A percentile compares a stretch with the other conserved stretches of the same genome.
These are phyloP conservation scores for Suillus variegatus DNA, from an alignment of 768 basidiomycete species.

Conservation along the genomic window DNA sequence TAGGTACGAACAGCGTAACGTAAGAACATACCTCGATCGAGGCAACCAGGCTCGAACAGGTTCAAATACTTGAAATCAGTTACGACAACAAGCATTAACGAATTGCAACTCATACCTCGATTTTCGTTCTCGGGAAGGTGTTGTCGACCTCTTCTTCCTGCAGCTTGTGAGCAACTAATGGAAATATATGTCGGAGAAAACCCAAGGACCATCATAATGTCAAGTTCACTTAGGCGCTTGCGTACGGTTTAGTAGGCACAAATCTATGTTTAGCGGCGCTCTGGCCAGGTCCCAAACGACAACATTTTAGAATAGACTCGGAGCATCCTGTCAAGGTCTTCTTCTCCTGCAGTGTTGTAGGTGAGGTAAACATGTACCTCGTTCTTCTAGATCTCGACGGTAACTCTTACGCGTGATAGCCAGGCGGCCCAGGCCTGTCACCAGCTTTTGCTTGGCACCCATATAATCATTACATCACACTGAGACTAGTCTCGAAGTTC, in stretches of 20 bases:
- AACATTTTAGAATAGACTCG: too few species aligned
- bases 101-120: background rate
- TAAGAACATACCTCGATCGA: background rate
- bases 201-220: too few species aligned
- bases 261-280: too few species aligned
- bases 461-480: background rate
- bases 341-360: background rate
- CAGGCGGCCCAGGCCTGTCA: background rate
- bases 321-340: background rate
- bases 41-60: background rate
- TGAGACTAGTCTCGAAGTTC: too few species aligned
- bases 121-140: background rate
- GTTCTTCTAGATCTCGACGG: background rate
- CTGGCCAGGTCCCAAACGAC: too few species aligned
- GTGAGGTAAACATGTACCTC: background rate
- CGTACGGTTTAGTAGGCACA: too few species aligned
- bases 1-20: background rate
- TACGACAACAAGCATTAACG: background rate
- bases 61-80: background rate
- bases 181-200: background rate
- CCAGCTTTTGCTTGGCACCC: background rate
- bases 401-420: background rate
- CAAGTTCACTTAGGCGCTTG: too few species aligned
- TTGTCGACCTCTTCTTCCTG: background rate
- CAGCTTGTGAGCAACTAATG: background rate